These are phyloP conservation scores for Malus fusca DNA, from an alignment of 306 rosid genomes.

Conservation along the genomic window DNA sequence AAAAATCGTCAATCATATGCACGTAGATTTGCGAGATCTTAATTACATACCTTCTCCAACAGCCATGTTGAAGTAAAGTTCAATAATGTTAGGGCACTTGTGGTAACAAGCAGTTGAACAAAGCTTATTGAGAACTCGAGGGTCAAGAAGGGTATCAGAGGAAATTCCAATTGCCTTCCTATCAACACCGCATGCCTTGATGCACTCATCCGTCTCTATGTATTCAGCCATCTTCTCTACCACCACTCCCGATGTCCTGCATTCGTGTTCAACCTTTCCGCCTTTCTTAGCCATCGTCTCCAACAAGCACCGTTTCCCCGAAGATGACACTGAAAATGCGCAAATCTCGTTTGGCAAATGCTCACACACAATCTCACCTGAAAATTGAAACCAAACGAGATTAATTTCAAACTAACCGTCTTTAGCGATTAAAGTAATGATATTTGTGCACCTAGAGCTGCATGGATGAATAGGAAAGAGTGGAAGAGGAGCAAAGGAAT, in stretches of 20 bases:
- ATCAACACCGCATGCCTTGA: constrained; percentile 60
- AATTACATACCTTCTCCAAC: constrained; percentile 50
- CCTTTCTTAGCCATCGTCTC: constrained; percentile 36
- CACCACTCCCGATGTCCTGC: constrained; percentile 61
- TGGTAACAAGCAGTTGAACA: constrained; percentile 56
- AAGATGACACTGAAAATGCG: constrained; percentile 65
- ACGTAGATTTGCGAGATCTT: neutral
- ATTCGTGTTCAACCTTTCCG: constrained; percentile 43
- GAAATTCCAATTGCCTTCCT: constrained; percentile 60
- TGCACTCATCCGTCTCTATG: constrained; percentile 61
- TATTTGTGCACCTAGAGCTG: constrained; percentile 16
- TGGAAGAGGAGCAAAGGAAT: constrained; percentile 27
- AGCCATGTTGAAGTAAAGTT: constrained; percentile 63
- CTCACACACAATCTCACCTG: constrained; percentile 51
- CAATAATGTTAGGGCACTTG: constrained; percentile 56
- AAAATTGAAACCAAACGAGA: neutral
- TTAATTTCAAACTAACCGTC: neutral
- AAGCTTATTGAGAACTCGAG: constrained; percentile 50
- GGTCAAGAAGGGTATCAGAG: constrained; percentile 65
- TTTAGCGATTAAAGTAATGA: neutral
- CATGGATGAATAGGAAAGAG: constrained; percentile 39
- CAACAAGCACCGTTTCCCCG: constrained; percentile 68
- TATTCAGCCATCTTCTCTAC: constrained; percentile 56
- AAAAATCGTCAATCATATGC: neutral
- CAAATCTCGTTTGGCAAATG: constrained; percentile 40